A percentile compares a stretch with the other conserved stretches of the same genome.
These are phyloP conservation scores for Neurospora pannonica DNA, from an alignment of 495 filamentous ascomycete species.

Conservation along the genomic window DNA sequence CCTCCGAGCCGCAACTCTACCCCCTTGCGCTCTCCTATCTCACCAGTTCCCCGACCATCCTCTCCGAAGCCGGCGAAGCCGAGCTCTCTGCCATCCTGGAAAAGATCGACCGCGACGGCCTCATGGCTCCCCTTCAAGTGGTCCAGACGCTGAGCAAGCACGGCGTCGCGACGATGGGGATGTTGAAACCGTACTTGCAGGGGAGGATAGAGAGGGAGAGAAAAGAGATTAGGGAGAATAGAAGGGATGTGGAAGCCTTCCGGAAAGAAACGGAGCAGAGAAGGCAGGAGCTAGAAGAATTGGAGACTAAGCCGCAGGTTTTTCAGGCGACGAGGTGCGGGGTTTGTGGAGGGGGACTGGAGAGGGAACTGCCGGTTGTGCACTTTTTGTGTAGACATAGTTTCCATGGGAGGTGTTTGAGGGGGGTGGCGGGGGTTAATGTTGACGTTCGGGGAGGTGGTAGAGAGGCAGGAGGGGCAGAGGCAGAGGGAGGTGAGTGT, in stretches of 20 bases:
- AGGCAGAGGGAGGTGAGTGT: conserved; percentile 58
- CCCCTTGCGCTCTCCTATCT: conserved; percentile 89
- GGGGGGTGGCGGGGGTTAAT: conserved; percentile 23
- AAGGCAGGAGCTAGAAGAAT: conserved; percentile 62
- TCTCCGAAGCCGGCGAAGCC: conserved; percentile 79
- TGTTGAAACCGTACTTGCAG: conserved; percentile 87
- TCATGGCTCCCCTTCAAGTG: conserved; percentile 95
- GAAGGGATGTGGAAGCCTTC: conserved; percentile 73
- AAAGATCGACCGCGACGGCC: conserved; percentile 78
- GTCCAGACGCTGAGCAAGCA: conserved; percentile 69
- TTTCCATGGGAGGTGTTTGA: conserved; percentile 83
- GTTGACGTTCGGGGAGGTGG: conserved; percentile 7
- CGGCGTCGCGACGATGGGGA: conserved; percentile 84
- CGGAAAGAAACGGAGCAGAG: conserved; percentile 76
- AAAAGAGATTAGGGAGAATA: conserved; percentile 74
- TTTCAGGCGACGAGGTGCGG: conserved; percentile 85
- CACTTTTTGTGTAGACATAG: conserved; percentile 96
- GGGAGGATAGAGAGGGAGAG: conserved; percentile 82
- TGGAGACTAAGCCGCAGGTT: conserved; percentile 70
- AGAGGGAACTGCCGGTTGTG: conserved; percentile 76
- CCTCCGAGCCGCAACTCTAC: conserved; percentile 86
- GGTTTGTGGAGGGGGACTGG: conserved; percentile 50
- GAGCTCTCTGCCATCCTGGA: conserved; percentile 70
- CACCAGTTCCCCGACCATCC: conserved; percentile 68
- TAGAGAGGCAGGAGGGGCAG: conserved; percentile 34